Percentiles rank a stretch among this genome's conserved stretches.
These are phyloP conservation scores for Hyphodiscus hymeniophilus DNA, from an alignment of 495 filamentous ascomycete species.

Conservation along the genomic window DNA sequence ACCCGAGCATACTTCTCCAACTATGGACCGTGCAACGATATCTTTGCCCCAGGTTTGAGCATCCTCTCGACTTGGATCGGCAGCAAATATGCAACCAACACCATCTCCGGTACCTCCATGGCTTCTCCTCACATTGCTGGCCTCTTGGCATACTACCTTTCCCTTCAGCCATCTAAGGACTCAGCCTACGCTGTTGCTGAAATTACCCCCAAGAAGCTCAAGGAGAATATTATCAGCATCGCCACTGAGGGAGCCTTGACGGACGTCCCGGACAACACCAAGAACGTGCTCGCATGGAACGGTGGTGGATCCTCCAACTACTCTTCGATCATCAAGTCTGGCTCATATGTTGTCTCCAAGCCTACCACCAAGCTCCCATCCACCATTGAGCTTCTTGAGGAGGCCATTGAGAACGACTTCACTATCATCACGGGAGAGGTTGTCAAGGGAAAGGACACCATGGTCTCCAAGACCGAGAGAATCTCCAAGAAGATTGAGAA, in stretches of 20 bases:
- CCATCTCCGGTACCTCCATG: constrained; percentile 99
- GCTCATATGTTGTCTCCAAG: constrained; percentile 44
- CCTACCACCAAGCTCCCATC: constrained; percentile 23
- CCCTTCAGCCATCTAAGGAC: constrained; percentile 80
- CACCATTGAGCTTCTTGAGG: constrained; percentile 46
- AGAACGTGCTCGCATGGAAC: constrained; percentile 93
- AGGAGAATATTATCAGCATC: constrained; percentile 76
- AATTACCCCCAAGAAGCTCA: constrained; percentile 90
- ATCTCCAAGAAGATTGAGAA: constrained; percentile 49
- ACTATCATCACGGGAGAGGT: constrained; percentile 46
- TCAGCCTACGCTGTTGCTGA: constrained; percentile 83
- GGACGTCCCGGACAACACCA: constrained; percentile 79
- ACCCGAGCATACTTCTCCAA: constrained; percentile 99
- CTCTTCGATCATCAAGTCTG: constrained; percentile 66
- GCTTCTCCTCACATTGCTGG: constrained; percentile 95
- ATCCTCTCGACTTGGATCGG: constrained; percentile 98
- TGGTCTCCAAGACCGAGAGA: constrained; percentile 43
- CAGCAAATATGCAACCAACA: constrained; percentile 88
- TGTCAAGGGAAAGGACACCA: constrained; percentile 35
- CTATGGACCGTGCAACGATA: constrained; percentile 98
- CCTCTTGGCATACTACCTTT: constrained; percentile 95
- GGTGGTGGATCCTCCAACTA: constrained; percentile 92
- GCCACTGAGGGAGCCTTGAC: constrained; percentile 72
- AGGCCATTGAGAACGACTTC: constrained; percentile 52
- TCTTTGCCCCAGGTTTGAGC: constrained; percentile 96